Evolutionary conservation across 2,329 filamentous ascomycete species (phyloP).

Genomic region (Bisporella sp.): DNA sequence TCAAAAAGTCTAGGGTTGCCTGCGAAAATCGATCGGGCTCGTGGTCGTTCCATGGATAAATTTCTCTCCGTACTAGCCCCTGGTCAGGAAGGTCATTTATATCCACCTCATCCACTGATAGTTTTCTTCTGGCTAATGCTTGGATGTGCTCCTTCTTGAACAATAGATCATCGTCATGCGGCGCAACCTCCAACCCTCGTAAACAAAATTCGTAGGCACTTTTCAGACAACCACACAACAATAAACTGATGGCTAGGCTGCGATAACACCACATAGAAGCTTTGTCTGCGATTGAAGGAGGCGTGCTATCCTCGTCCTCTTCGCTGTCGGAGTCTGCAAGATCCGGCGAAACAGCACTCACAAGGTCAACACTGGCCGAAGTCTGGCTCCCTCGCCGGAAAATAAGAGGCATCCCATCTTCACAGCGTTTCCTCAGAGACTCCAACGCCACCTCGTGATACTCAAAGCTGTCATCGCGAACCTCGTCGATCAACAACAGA

Average conservation of each 20-base stretch:
- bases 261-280: conserved; percentile 53
- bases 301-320: conserved; percentile 28
- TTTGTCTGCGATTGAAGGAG: conserved; percentile 37
- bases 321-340: conserved; percentile 22
- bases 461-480: conserved; percentile 71
- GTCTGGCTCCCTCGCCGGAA: conserved; percentile 24
- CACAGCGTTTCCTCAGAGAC: conserved; percentile 13
- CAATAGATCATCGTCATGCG: conserved; percentile 48
- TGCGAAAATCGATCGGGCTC: conserved; percentile 65
- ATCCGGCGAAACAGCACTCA: conserved; percentile 11
- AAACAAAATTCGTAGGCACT: conserved; percentile 61
- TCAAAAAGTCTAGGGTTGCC: conserved; percentile 65
- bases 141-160: conserved; percentile 47
- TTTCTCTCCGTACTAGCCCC: conserved; percentile 61
- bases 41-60: conserved; percentile 63
- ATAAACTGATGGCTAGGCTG: conserved; percentile 48
- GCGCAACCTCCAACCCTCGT: conserved; percentile 49
- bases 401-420: conserved; percentile 33
- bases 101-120: conserved; percentile 37
- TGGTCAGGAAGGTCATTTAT: conserved; percentile 57
- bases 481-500: conserved; percentile 78
- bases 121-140: conserved; percentile 41
- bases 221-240: conserved; percentile 61
- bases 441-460: conserved; percentile 65
- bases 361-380: conserved; percentile 7